Evolutionary conservation across 164 flowering plant genomes (phyloP).

Genomic region (Dillenia turbinata): DNA sequence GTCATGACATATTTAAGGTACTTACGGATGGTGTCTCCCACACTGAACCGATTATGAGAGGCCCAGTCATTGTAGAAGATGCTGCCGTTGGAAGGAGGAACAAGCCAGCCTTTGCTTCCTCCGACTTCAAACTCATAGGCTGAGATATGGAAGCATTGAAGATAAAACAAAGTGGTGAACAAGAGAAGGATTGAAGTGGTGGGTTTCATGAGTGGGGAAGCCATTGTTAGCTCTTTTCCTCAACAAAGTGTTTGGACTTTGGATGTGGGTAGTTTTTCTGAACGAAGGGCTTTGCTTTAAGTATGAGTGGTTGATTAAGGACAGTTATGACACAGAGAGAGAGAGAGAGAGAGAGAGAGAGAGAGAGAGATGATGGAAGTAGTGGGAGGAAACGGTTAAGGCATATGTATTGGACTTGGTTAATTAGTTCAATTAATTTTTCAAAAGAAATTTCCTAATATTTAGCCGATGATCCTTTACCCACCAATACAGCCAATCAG

Average conservation of each 20-base stretch:
- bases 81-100: slow-evolving; percentile 39
- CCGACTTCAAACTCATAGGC: slow-evolving; percentile 40
- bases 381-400: too few relatives aligned
- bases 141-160: slow-evolving; percentile 14
- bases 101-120: slow-evolving; percentile 38
- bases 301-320: too few relatives aligned
- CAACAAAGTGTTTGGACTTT: too few relatives aligned
- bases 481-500: too few relatives aligned
- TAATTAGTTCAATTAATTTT: not conserved
- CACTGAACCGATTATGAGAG: slow-evolving; percentile 44
- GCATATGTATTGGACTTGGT: too few relatives aligned
- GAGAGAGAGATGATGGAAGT: too few relatives aligned
- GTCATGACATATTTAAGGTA: not conserved
- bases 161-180: slow-evolving; percentile 12
- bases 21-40: slow-evolving; percentile 53
- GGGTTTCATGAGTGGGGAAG: not conserved
- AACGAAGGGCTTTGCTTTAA: too few relatives aligned
- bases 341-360: too few relatives aligned
- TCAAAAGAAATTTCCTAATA: not conserved
- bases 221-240: not conserved
- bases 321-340: too few relatives aligned
- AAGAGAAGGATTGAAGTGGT: slow-evolving; percentile 11
- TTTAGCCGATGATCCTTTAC: too few relatives aligned
- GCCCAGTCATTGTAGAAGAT: slow-evolving; percentile 59
- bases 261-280: too few relatives aligned